A percentile compares a stretch with the other conserved stretches of the same genome.
Conservation (phyloP, 306 rosid genomes). For the Corylus heterophylla region DNA sequence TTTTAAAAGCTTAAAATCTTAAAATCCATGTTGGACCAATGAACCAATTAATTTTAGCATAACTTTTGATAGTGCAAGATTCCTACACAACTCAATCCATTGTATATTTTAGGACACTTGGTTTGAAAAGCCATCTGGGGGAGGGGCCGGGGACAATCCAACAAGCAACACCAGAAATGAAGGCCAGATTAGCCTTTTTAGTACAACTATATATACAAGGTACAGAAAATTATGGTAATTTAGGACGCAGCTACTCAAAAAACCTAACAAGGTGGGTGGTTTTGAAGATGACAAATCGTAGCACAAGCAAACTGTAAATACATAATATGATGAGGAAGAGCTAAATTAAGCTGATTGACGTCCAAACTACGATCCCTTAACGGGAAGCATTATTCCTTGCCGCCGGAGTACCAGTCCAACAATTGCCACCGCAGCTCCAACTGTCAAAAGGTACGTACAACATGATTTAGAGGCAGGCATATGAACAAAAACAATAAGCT, state of each 20-base stretch:
- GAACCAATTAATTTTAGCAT: not conserved
- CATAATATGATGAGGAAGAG: slow-evolving; percentile 1
- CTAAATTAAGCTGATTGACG: not conserved
- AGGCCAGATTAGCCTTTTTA: slow-evolving; percentile 23
- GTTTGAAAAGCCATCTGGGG: not conserved
- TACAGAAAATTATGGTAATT: not conserved
- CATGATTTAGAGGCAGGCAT: not conserved
- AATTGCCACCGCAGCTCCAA: slow-evolving; percentile 85
- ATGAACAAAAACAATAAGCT: slow-evolving; percentile 12
- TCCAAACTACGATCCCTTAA: slow-evolving; percentile 32
- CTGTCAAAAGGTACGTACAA: slow-evolving; percentile 37
- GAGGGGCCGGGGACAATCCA: not conserved
- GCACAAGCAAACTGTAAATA: slow-evolving; percentile 18
- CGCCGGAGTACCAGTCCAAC: slow-evolving; percentile 82
- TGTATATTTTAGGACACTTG: not conserved
- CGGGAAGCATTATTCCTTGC: slow-evolving; percentile 78
- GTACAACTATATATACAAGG: slow-evolving; percentile 17
- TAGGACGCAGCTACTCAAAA: slow-evolving; percentile 26
- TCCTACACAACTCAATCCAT: not conserved
- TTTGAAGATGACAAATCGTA: slow-evolving; percentile 27
- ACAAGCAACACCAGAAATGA: not conserved
- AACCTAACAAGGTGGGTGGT: slow-evolving; percentile 30
- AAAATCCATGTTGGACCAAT: too few relatives aligned
- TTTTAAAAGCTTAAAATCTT: too few relatives aligned
- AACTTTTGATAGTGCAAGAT: not conserved